Evolutionary conservation across 441 rosid species (phyloP), one percentile per base, ranked within the genome.

Genomic region (Biscutella laevigata): DNA sequence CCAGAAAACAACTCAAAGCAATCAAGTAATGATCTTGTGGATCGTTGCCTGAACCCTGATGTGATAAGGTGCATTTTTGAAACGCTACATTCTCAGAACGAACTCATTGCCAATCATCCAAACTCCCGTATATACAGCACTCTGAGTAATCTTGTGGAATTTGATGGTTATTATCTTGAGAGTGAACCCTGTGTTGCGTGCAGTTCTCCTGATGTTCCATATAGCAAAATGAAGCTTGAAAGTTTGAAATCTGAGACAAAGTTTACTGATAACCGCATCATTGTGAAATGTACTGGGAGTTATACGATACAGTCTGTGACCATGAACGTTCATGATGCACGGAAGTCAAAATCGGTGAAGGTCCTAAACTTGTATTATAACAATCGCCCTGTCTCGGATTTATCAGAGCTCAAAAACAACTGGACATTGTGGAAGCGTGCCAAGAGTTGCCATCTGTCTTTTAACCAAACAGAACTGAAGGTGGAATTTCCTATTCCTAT

Each of bases 171-270:
- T 75, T 95, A 88, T 79, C 98, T 95, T 57, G 99, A 95, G 80
- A 95, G 97, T 53, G 99, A 95, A 66, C 99, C 99, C 13, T 95
- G 99, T 79, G 99, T 95, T 62, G 83, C 98, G 46, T 95, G 99
- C 81, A 95, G 99, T 75, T 83, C 99, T 64, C 99, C 98, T 13
- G 99, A 95, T 80, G 98, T 91, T 27, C 99, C 98, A 17, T 95
- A 88, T 42, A 80, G 95, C 79, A 83, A 89, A 74, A 91, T 91
- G 98, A 95, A 95, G 82, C 82, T 95, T 38, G 99, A 95, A 74
- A 91, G 88, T 70, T 68, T 95, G 79, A 95, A 91, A 67, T 95
- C 99, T 36, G 99, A 95, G 82, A 95, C 95, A 14, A 95, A 91
- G 81, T 95, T 95, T 50, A 95, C 98, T 19, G 99, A 88, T 76